These are phyloP conservation scores for Chrysanthemum seticuspe DNA, from an alignment of 129 eudicot genomes.

Conservation along the genomic window DNA sequence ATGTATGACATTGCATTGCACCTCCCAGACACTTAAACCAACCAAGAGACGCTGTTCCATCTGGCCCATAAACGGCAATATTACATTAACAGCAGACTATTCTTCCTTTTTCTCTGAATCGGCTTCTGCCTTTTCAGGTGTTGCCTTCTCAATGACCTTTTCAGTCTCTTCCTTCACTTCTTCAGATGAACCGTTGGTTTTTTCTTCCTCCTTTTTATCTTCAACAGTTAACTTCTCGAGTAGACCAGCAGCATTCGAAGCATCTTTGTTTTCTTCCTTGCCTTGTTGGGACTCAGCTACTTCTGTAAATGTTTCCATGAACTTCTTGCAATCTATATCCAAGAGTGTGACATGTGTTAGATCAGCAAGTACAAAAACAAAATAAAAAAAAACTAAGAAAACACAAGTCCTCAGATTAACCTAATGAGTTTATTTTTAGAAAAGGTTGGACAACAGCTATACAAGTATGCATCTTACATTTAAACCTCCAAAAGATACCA, in stretches of 20 bases:
- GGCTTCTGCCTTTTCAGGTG: conserved; percentile 25
- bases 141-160: conserved; percentile 11
- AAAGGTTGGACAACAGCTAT: too few relatives aligned
- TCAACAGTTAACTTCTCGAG: conserved; percentile 65
- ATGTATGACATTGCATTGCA: not conserved
- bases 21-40: not conserved
- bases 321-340: conserved; percentile 55
- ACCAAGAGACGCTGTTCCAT: not conserved
- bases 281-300: conserved; percentile 62
- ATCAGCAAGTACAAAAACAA: not conserved
- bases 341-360: not conserved
- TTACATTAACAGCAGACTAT: conserved; percentile 16
- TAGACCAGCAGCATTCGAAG: conserved; percentile 55
- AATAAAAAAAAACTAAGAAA: not conserved
- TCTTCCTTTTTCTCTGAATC: conserved; percentile 45
- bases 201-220: conserved; percentile 39
- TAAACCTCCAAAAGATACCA: too few relatives aligned
- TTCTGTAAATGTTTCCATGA: conserved; percentile 69
- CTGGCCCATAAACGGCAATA: not conserved
- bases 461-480: too few relatives aligned
- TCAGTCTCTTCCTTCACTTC: conserved; percentile 19
- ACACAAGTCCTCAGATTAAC: too few relatives aligned
- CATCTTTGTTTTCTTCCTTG: conserved; percentile 63
- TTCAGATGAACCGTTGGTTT: conserved; percentile 24
- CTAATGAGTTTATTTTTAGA: too few relatives aligned